Conservation (phyloP, 2,329 filamentous ascomycete species). For the Incumbomyces lentus region DNA sequence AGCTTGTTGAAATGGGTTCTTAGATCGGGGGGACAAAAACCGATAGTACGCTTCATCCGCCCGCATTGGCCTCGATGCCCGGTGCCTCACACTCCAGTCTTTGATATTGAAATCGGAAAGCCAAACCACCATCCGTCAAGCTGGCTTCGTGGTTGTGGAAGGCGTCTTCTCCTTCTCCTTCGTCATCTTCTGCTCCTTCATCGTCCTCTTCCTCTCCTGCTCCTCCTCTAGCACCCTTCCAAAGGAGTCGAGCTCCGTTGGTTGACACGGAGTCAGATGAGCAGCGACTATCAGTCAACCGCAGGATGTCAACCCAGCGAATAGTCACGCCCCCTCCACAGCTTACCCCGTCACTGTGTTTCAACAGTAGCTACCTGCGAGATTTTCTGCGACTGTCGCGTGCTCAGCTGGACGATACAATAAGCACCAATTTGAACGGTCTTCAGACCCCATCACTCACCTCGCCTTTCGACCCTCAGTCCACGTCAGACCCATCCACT, state of each 20-base stretch:
- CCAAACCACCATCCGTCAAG: conserved; percentile 10
- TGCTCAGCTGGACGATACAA: conserved; percentile 79
- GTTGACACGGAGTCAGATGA: neutral
- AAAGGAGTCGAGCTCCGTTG: neutral
- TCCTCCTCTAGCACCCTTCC: conserved; percentile 2
- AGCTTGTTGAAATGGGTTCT: too few relatives aligned
- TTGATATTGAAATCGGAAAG: neutral
- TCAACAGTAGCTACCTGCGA: conserved; percentile 31
- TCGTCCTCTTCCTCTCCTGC: conserved; percentile 1
- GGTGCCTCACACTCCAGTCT: neutral
- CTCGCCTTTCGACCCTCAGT: conserved; percentile 65
- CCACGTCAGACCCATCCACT: conserved; percentile 51
- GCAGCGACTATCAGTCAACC: conserved; percentile 2
- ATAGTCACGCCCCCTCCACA: conserved; percentile 33
- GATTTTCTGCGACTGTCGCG: conserved; percentile 87
- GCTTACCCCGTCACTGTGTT: conserved; percentile 64
- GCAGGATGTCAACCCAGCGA: conserved; percentile 29
- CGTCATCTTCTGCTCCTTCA: conserved; percentile 4
- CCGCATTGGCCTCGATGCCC: too few relatives aligned
- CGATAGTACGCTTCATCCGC: too few relatives aligned
- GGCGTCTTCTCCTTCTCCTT: conserved; percentile 7
- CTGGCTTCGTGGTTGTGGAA: conserved; percentile 21
- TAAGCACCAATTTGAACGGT: conserved; percentile 85
- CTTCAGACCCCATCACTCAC: conserved; percentile 61
- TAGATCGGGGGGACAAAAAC: too few relatives aligned